Base-by-base conservation (phyloP, 2,329 filamentous ascomycete genomes). In the Penicillium paneum region DNA sequence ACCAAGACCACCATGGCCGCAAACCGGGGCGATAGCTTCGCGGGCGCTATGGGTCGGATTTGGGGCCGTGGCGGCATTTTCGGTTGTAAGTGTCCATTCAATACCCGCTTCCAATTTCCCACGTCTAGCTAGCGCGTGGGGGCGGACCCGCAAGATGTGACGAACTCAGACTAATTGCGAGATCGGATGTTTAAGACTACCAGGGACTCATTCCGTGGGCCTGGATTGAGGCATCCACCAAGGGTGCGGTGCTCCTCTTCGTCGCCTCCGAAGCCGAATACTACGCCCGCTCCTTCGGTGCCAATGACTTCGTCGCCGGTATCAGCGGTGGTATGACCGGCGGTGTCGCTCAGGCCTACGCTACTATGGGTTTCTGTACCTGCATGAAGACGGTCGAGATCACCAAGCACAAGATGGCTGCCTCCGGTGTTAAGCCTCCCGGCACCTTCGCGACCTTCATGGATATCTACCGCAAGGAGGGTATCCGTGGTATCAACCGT, bases 371-470 rank as follows among this genome's bases (percentile, higher is more conserved):
- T 66, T 99, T 99, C 86, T 99, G 94, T 80, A 99, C 94, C 59
- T 99, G 94, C 85, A 99, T 99, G 94, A 99, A 99, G 87, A 99
- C 94, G 61, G 94, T 97, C 64, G 94, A 99, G 78, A 99, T 99
- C 78, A 99, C 94, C 72, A 95, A 97, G 80, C 89, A 94, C 83
- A 97, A 97, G 84, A 81, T 94, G 71, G 91, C 90, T 13, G 87
- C 90, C 32, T 64, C 85, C 40, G 94, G 94, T 66, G 85, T 87
- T 64, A 90, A 91, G 79, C 90, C 91, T 24, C 89, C 86, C n/a
- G 86, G 90, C 69, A 97, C 94, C 64, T 95, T 96, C 76, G 83
- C 86, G 66, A 97, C 94, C 56, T 99, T 99, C 78, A 94, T 93
- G 87, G 87, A 90, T 72, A 99, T 99, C 76, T 99, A 95, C 82